phyloP scores from a whole-genome alignment of 305 asterid genomes.

The Rubia occidens region DNA sequence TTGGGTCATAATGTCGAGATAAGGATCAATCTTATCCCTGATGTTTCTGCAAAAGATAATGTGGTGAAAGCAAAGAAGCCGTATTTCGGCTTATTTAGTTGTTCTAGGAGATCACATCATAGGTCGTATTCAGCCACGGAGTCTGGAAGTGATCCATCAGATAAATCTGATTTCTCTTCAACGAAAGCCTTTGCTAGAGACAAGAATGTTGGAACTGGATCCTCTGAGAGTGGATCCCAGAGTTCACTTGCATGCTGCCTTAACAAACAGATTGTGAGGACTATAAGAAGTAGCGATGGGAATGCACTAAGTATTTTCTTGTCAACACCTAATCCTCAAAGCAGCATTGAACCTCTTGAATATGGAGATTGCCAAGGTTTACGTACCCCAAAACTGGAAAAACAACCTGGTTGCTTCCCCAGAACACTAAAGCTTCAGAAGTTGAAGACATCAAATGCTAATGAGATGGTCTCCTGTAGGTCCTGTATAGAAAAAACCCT shows the following conservation, averaged over 20 bases:
- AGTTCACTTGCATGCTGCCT: slow-evolving; percentile 34
- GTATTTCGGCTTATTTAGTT: slow-evolving; percentile 44
- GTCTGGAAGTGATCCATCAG: slow-evolving; percentile 29
- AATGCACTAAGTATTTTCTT: slow-evolving; percentile 47
- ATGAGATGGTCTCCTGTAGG: slow-evolving; percentile 13
- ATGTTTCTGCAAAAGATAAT: slow-evolving; percentile 20
- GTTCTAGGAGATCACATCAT: slow-evolving; percentile 47
- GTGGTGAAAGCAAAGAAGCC: slow-evolving; percentile 31
- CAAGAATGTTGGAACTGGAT: slow-evolving; percentile 37
- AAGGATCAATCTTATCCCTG: slow-evolving; percentile 38
- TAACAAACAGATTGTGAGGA: slow-evolving; percentile 33
- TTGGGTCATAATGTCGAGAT: slow-evolving; percentile 63
- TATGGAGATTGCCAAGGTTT: slow-evolving; percentile 25
- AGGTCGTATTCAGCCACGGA: slow-evolving; percentile 32
- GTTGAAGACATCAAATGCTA: slow-evolving; percentile 12
- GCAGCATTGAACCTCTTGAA: slow-evolving; percentile 22
- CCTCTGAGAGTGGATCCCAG: slow-evolving; percentile 47
- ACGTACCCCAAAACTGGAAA: slow-evolving; percentile 24
- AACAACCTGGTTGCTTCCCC: slow-evolving; percentile 30
- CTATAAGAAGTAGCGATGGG: slow-evolving; percentile 50
- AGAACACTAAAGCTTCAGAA: slow-evolving; percentile 22
- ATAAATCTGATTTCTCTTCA: slow-evolving; percentile 31
- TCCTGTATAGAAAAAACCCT: slow-evolving; percentile 18
- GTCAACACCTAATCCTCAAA: slow-evolving; percentile 21
- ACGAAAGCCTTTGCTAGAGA: slow-evolving; percentile 31